Evolutionary conservation across 1,284 basidiomycete genomes (phyloP), one percentile per base, ranked within the genome.

Genomic region (Prillingera fragicola): DNA sequence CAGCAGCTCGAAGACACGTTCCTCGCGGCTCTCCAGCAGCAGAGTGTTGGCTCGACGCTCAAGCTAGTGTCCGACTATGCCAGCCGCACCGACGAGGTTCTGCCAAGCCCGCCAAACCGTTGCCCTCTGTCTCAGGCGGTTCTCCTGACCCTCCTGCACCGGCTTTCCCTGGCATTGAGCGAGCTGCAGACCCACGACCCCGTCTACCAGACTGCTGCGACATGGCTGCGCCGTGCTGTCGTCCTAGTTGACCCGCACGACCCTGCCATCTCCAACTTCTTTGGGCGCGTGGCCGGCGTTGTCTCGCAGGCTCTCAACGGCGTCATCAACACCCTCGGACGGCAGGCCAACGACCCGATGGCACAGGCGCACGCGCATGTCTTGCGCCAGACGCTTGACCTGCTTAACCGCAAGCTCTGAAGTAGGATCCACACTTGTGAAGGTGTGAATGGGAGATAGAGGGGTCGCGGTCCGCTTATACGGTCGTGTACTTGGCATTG

Each of bases 91-190:
- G 60, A 62, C 14, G 5, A 27, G 12, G 38, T 50, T 19, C 45
- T 65, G 7, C 50, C 43, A 2, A 25, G 14, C n/a, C 50, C 38
- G 5, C 43, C 43, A 0, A 29, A 9, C 28, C 29, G 48, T 29
- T 54, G 56, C 17, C 53, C 54, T 3, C 40, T 69, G 15, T 57
- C 54, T 12, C 62, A 64, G 43, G 59, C 67, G 2, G 59, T 67
- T 8, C 45, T 66, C 3, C 45, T 69, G 17, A 62, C 67, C 9
- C 50, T 69, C 8, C 43, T 62, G 9, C 65, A 69, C 45, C 42
- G 63, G 52, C 52, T 62, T 22, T 50, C 61, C 3, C 33, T 52
- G 9, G 54, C 57, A 1, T 45, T 63, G 7, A 31, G 23, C 26
- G 62, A 65, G 22, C 33, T 65, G 3, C 36, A 39, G 21, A 55